These are phyloP conservation scores for Kuraishia floccosa DNA, from an alignment of 805 yeast species.

Conservation along the genomic window DNA sequence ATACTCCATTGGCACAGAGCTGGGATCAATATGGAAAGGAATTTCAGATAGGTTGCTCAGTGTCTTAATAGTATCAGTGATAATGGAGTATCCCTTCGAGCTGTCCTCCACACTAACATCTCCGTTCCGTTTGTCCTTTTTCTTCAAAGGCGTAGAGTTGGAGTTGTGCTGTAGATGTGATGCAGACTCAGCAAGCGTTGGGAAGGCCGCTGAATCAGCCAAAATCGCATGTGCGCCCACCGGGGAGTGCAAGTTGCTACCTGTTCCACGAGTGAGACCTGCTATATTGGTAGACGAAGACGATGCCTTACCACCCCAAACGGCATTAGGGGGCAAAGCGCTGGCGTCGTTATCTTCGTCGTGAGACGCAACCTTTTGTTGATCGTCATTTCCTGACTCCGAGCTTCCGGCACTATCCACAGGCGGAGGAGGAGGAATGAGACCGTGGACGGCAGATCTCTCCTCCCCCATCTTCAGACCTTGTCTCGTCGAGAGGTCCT, in stretches of 20 bases:
- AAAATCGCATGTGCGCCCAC: too few species aligned
- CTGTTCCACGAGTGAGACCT: constrained; percentile 9
- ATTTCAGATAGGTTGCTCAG: constrained; percentile 12
- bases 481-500: constrained; percentile 71
- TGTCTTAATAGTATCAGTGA: constrained; percentile 14
- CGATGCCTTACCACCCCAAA: too few species aligned
- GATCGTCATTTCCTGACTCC: constrained; percentile 8
- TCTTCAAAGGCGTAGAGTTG: constrained; percentile 3
- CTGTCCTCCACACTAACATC: constrained; percentile 3
- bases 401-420: constrained; percentile 9
- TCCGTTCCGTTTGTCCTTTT: constrained; percentile 11
- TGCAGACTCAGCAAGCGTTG: constrained; percentile 35
- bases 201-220: constrained; percentile 44
- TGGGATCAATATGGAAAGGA: constrained; percentile 13
- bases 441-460: constrained; percentile 21
- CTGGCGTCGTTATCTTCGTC: constrained; percentile 6
- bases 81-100: constrained; percentile 8
- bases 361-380: constrained; percentile 6
- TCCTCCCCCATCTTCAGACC: constrained; percentile 43
- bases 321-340: constrained; percentile 58
- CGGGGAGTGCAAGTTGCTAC: too few species aligned
- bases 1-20: constrained; percentile 3
- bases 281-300: constrained; percentile 1
- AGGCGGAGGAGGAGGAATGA: constrained; percentile 16
- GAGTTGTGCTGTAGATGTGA: constrained; percentile 10